Evolutionary conservation across 768 basidiomycete genomes (phyloP).

Genomic region (Tricholoma saponaceum): DNA sequence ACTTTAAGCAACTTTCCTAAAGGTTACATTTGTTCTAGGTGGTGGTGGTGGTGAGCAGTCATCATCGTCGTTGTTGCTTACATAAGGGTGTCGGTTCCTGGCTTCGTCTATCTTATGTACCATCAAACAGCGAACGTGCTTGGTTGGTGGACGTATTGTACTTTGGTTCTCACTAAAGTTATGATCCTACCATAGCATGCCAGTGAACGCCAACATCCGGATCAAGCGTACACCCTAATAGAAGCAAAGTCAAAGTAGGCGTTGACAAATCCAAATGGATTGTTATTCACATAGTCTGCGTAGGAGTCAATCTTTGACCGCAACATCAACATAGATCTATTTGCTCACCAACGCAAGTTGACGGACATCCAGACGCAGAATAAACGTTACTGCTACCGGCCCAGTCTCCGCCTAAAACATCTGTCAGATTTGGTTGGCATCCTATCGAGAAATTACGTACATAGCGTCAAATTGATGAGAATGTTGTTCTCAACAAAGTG

Average conservation of each 20-base stretch:
- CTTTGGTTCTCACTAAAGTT: not conserved
- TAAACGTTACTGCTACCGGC: slow-evolving; percentile 37
- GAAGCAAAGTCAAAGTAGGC: slow-evolving; percentile 69
- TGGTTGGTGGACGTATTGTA: too few species aligned
- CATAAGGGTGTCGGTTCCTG: too few species aligned
- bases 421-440: not conserved
- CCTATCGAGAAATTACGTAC: slow-evolving; percentile 15
- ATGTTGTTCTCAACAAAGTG: slow-evolving; percentile 57
- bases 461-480: slow-evolving; percentile 55
- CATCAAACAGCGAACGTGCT: too few species aligned
- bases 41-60: too few species aligned
- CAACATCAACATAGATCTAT: not conserved
- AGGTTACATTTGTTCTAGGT: too few species aligned
- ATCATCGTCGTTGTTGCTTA: too few species aligned
- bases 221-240: slow-evolving; percentile 34
- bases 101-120: too few species aligned
- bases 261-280: slow-evolving; percentile 56
- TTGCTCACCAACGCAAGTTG: slow-evolving; percentile 51
- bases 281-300: slow-evolving; percentile 55
- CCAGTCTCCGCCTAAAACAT: slow-evolving; percentile 45
- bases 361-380: slow-evolving; percentile 52
- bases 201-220: not conserved
- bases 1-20: too few species aligned
- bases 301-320: not conserved
- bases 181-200: not conserved